These are phyloP conservation scores for Cadophora sp. DNA, from an alignment of 2,329 filamentous ascomycete genomes.

Conservation along the genomic window DNA sequence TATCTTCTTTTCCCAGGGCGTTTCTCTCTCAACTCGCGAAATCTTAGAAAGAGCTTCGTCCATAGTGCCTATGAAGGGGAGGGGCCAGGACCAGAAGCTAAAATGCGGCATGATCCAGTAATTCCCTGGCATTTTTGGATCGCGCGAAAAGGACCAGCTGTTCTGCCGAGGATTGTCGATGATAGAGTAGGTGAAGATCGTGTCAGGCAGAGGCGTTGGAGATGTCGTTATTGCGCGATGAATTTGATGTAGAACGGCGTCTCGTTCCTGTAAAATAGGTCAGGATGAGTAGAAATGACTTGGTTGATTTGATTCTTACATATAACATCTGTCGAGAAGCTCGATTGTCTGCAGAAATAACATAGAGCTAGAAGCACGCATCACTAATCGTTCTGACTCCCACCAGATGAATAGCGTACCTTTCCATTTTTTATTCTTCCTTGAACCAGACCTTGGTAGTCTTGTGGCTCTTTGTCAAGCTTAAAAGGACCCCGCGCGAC, in stretches of 20 bases:
- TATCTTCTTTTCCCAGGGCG: constrained; percentile 46
- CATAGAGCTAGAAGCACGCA: constrained; percentile 47
- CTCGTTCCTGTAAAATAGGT: constrained; percentile 49
- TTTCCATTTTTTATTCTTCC: constrained; percentile 52
- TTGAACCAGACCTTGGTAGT: constrained; percentile 49
- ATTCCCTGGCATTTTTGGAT: constrained; percentile 46
- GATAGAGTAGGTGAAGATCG: constrained; percentile 59
- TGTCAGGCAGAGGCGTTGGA: constrained; percentile 55
- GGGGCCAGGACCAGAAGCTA: constrained; percentile 60
- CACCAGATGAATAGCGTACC: constrained; percentile 37
- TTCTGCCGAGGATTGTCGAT: constrained; percentile 55
- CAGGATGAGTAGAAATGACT: not conserved
- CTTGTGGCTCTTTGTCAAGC: constrained; percentile 45
- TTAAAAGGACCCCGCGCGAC: constrained; percentile 53
- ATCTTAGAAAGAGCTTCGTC: constrained; percentile 49
- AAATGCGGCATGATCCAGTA: constrained; percentile 62
- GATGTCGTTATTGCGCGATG: constrained; percentile 58
- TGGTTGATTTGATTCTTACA: constrained; percentile 30
- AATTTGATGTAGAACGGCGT: constrained; percentile 60
- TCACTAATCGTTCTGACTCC: not conserved
- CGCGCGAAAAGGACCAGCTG: constrained; percentile 55
- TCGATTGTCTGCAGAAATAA: constrained; percentile 51
- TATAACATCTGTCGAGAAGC: constrained; percentile 53
- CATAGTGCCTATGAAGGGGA: constrained; percentile 56
- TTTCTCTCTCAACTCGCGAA: constrained; percentile 45